Evolutionary conservation across 192 early-diverging fungal genomes (phyloP).

Genomic region (Chytriomyces sp.): DNA sequence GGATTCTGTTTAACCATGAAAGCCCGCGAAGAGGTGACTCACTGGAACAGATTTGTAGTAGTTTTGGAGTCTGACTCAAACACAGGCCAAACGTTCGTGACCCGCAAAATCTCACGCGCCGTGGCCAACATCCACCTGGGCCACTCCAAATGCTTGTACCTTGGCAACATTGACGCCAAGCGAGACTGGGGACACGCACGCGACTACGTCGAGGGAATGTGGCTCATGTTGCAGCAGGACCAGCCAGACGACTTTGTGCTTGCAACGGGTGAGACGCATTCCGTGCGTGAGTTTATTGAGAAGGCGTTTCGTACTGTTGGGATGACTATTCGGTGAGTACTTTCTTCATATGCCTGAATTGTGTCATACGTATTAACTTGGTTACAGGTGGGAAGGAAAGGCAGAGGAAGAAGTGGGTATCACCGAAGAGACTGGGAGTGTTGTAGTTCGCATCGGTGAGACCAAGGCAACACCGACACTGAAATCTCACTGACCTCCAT

Average conservation of each 20-base stretch:
- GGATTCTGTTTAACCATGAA: slow-evolving; percentile 80
- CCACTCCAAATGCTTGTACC: slow-evolving; percentile 69
- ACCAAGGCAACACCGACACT: slow-evolving; percentile 54
- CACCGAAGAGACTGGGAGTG: slow-evolving; percentile 33
- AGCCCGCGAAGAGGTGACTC: slow-evolving; percentile 69
- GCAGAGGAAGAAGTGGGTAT: slow-evolving; percentile 40
- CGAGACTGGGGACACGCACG: slow-evolving; percentile 84
- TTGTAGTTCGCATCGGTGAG: slow-evolving; percentile 70
- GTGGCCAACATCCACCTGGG: slow-evolving; percentile 75
- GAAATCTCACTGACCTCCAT: not conserved
- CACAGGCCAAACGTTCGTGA: slow-evolving; percentile 70
- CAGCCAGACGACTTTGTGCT: slow-evolving; percentile 74
- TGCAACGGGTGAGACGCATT: slow-evolving; percentile 82
- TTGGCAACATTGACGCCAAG: slow-evolving; percentile 79
- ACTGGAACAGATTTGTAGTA: not conserved
- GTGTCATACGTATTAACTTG: slow-evolving; percentile 3
- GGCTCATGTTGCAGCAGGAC: slow-evolving; percentile 82
- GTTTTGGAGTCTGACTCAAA: not conserved
- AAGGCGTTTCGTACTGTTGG: slow-evolving; percentile 73
- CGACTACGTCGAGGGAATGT: slow-evolving; percentile 81
- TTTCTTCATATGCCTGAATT: slow-evolving; percentile 11
- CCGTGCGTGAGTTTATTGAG: slow-evolving; percentile 75
- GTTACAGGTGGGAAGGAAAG: slow-evolving; percentile 38
- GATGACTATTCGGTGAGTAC: slow-evolving; percentile 54
- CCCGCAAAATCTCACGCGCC: slow-evolving; percentile 77